Conservation (phyloP, 1,284 basidiomycete genomes). For the Schizopora paradoxa region DNA sequence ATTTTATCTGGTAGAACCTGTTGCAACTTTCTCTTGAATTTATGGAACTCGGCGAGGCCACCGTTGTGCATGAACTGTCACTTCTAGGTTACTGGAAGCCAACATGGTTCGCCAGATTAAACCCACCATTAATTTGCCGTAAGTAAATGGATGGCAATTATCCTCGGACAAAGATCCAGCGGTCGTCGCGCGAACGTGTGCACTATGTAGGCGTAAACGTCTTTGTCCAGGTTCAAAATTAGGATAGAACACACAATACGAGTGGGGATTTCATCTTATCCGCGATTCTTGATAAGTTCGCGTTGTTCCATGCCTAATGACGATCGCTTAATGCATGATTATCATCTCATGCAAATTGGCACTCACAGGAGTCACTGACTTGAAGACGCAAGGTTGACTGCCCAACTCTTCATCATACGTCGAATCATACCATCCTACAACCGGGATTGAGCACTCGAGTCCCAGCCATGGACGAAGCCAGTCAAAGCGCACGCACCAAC, state of each 20-base stretch:
- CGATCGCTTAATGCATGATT: slow-evolving; percentile 14
- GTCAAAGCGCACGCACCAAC: slow-evolving; percentile 63
- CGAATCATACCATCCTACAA: slow-evolving; percentile 83
- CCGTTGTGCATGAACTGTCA: slow-evolving; percentile 94
- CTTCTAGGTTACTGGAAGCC: slow-evolving; percentile 3
- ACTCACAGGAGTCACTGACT: slow-evolving; percentile 86
- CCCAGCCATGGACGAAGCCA: not conserved
- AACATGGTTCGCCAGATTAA: not conserved
- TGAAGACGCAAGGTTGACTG: slow-evolving; percentile 90
- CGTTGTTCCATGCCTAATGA: slow-evolving; percentile 86
- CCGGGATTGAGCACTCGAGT: not conserved
- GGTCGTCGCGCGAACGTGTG: slow-evolving; percentile 87
- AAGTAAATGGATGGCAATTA: slow-evolving; percentile 90
- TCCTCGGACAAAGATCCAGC: slow-evolving; percentile 83
- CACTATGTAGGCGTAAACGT: slow-evolving; percentile 40
- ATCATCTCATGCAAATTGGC: not conserved
- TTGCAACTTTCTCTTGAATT: slow-evolving; percentile 80
- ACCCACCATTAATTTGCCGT: slow-evolving; percentile 82
- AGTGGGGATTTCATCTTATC: slow-evolving; percentile 94
- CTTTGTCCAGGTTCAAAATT: not conserved
- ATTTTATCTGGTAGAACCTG: slow-evolving; percentile 71
- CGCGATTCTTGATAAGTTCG: slow-evolving; percentile 82
- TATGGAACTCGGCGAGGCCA: slow-evolving; percentile 74
- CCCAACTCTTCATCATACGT: slow-evolving; percentile 76
- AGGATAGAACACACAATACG: slow-evolving; percentile 87